These are phyloP conservation scores for Aspergillus transmontanensis DNA, from an alignment of 2,329 filamentous ascomycete genomes.

Conservation along the genomic window DNA sequence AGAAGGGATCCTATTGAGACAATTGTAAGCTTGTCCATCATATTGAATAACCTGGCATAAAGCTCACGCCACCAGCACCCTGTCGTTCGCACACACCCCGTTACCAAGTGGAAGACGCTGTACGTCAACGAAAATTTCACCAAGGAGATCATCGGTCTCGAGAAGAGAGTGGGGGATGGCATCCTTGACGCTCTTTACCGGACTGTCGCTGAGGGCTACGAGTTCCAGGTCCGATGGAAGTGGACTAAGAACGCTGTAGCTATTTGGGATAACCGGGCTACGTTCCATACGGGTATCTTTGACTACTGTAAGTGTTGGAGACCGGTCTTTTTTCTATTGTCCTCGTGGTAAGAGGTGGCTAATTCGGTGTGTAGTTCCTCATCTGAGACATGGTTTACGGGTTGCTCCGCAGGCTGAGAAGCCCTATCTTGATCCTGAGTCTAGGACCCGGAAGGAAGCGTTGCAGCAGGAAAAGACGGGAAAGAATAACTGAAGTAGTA, in stretches of 20 bases:
- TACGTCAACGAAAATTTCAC: slow-evolving; percentile 39
- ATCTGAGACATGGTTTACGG: slow-evolving; percentile 8
- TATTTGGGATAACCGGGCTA: slow-evolving; percentile 9
- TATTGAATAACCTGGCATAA: neutral
- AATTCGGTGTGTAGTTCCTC: neutral
- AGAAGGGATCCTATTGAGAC: neutral
- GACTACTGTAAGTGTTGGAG: slow-evolving; percentile 9
- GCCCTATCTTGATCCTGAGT: slow-evolving; percentile 7
- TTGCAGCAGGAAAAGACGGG: neutral
- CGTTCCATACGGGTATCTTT: slow-evolving; percentile 4
- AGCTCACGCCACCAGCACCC: neutral
- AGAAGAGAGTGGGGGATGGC: slow-evolving; percentile 12
- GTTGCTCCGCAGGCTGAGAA: slow-evolving; percentile 11
- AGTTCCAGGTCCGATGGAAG: slow-evolving; percentile 16
- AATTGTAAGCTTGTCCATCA: neutral
- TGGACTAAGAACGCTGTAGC: slow-evolving; percentile 14
- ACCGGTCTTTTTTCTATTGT: too few species aligned
- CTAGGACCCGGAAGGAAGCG: slow-evolving; percentile 9
- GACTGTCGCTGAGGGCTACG: neutral
- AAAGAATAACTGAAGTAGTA: neutral
- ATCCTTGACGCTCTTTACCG: slow-evolving; percentile 7
- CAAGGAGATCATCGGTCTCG: slow-evolving; percentile 16
- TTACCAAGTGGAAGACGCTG: slow-evolving; percentile 36
- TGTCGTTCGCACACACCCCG: neutral
- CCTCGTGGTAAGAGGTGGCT: neutral